phyloP scores from a whole-genome alignment of 1,284 basidiomycete species.

The Agaricales sp. region DNA sequence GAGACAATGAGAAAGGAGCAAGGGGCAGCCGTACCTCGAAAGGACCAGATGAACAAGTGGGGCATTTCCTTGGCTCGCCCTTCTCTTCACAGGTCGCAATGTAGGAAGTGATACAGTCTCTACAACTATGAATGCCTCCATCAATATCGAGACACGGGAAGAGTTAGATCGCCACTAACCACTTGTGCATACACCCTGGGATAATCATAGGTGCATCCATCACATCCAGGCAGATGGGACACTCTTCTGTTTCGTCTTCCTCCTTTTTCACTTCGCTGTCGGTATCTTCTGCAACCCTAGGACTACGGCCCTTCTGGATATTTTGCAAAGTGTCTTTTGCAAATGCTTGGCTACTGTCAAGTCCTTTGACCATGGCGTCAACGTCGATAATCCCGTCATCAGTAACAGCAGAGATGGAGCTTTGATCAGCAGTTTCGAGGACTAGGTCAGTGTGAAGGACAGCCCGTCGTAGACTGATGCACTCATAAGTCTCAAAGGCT shows the following conservation, averaged over 20 bases:
- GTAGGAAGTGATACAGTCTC: conserved; percentile 70
- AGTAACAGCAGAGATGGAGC: conserved; percentile 27
- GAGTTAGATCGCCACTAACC: conserved; percentile 31
- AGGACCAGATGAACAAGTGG: conserved; percentile 59
- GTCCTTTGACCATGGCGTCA: conserved; percentile 52
- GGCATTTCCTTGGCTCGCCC: conserved; percentile 60
- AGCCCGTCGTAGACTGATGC: conserved; percentile 66
- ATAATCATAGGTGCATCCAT: conserved; percentile 66
- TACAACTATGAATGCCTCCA: conserved; percentile 44
- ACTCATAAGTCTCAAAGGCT: conserved; percentile 7
- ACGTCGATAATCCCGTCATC: conserved; percentile 43
- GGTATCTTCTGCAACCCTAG: not conserved
- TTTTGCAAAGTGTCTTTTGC: conserved; percentile 59
- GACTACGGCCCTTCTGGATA: conserved; percentile 23
- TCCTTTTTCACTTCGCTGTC: conserved; percentile 9
- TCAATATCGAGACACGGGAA: not conserved
- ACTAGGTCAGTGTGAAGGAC: conserved; percentile 81
- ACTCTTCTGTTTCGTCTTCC: conserved; percentile 47
- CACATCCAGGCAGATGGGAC: conserved; percentile 74
- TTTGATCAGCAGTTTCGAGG: conserved; percentile 36
- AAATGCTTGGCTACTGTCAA: conserved; percentile 36
- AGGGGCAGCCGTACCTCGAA: conserved; percentile 40
- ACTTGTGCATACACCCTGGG: conserved; percentile 70
- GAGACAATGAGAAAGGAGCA: not conserved
- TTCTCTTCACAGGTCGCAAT: conserved; percentile 55